phyloP scores from a whole-genome alignment of 805 yeast species.

The Candida ficus region DNA sequence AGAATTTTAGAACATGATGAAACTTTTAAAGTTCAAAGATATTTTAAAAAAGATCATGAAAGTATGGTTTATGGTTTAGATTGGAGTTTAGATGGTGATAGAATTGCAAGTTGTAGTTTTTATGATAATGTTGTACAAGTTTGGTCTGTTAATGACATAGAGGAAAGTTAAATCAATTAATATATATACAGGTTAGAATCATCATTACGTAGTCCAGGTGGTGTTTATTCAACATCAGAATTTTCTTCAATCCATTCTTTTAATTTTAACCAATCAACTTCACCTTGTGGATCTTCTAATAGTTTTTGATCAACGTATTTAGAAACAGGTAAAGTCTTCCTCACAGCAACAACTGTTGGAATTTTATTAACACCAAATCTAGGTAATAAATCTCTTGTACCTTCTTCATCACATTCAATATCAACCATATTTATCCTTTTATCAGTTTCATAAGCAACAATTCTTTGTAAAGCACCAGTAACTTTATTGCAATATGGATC shows the following conservation, averaged over 20 bases:
- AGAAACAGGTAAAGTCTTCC: slow-evolving; percentile 56
- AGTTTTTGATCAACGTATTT: slow-evolving; percentile 27
- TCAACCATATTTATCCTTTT: slow-evolving; percentile 60
- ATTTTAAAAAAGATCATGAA: slow-evolving; percentile 65
- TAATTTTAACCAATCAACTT: slow-evolving; percentile 39
- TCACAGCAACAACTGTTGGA: slow-evolving; percentile 64
- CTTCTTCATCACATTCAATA: slow-evolving; percentile 64
- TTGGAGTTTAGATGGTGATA: slow-evolving; percentile 51
- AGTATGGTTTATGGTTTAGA: slow-evolving; percentile 97
- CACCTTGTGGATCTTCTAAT: slow-evolving; percentile 25
- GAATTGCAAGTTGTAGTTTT: slow-evolving; percentile 81
- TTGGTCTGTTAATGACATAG: slow-evolving; percentile 45
- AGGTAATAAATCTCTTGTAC: slow-evolving; percentile 50
- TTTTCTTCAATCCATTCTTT: slow-evolving; percentile 40
- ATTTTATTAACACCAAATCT: slow-evolving; percentile 52
- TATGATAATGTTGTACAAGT: slow-evolving; percentile 79
- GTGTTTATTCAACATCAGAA: slow-evolving; percentile 27
- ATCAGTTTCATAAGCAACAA: slow-evolving; percentile 44
- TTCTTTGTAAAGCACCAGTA: slow-evolving; percentile 54
- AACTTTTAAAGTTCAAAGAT: slow-evolving; percentile 30
- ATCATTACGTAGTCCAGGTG: too few relatives aligned
- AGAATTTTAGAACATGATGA: slow-evolving; percentile 45
- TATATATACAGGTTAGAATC: not conserved
- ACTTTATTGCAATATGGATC: slow-evolving; percentile 57
- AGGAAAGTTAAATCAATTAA: not conserved